These are phyloP conservation scores for Phytopythium boreale DNA, from an alignment of 352 stramenopile genomes.

Conservation along the genomic window DNA sequence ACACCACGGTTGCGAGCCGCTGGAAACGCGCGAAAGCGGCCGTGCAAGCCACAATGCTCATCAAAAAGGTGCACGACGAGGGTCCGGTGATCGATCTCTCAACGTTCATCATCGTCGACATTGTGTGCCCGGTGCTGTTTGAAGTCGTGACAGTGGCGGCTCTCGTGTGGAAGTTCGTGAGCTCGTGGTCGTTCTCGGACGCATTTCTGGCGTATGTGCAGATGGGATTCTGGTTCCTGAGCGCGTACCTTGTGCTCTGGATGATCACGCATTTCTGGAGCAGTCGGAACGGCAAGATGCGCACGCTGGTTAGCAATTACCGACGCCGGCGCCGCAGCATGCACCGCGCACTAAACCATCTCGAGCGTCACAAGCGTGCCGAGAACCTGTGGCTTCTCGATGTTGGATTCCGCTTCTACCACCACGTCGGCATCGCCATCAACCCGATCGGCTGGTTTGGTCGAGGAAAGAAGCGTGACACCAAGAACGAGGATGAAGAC, in stretches of 20 bases:
- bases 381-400: slow-evolving; percentile 73
- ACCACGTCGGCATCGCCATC: slow-evolving; percentile 45
- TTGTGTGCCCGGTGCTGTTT: slow-evolving; percentile 73
- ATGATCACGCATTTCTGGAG: slow-evolving; percentile 79
- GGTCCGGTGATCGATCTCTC: slow-evolving; percentile 62
- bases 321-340: slow-evolving; percentile 54
- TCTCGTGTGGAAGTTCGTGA: slow-evolving; percentile 49
- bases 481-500: slow-evolving; percentile 8
- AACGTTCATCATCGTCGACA: slow-evolving; percentile 72
- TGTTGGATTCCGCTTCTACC: slow-evolving; percentile 70
- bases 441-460: slow-evolving; percentile 41
- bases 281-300: slow-evolving; percentile 76
- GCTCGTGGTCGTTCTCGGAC: slow-evolving; percentile 53
- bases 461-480: slow-evolving; percentile 9
- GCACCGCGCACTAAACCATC: slow-evolving; percentile 38
- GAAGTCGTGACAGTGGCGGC: slow-evolving; percentile 49
- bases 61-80: slow-evolving; percentile 55
- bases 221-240: slow-evolving; percentile 60
- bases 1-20: slow-evolving; percentile 28
- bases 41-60: slow-evolving; percentile 53
- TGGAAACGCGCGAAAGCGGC: slow-evolving; percentile 55
- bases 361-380: slow-evolving; percentile 60
- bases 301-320: slow-evolving; percentile 72
- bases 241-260: slow-evolving; percentile 62
- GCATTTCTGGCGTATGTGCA: slow-evolving; percentile 71